Evolutionary conservation across 2,329 filamentous ascomycete species (phyloP).

Genomic region (Sporothrix pseudoabietina): DNA sequence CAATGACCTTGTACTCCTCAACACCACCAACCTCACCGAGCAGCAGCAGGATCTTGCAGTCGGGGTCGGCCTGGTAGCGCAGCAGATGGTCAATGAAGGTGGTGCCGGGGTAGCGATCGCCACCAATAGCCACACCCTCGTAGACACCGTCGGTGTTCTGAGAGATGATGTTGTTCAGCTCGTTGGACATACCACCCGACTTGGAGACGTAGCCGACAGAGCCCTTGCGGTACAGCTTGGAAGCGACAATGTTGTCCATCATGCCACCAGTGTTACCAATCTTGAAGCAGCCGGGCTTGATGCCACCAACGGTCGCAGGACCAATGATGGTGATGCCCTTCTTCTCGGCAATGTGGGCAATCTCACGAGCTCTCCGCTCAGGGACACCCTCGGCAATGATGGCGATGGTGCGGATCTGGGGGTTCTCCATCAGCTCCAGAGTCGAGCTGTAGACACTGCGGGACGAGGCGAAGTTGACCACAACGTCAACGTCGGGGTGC

Average conservation of each 20-base stretch:
- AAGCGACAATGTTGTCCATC: constrained; percentile 99
- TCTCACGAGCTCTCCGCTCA: constrained; percentile 97
- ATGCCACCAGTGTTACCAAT: constrained; percentile 99
- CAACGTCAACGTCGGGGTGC: constrained; percentile 94
- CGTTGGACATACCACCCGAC: constrained; percentile 99
- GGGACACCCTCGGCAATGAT: constrained; percentile 99
- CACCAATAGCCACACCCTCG: constrained; percentile 98
- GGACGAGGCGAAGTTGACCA: constrained; percentile 99
- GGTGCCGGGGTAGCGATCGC: constrained; percentile 97
- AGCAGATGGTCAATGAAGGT: constrained; percentile 99
- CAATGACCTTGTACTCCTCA: constrained; percentile 99
- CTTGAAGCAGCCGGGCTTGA: constrained; percentile 99
- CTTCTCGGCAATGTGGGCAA: constrained; percentile 93
- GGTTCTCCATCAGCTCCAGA: constrained; percentile 96
- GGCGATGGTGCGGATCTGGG: constrained; percentile 97
- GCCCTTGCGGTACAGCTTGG: constrained; percentile 99
- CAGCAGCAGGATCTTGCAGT: constrained; percentile 95
- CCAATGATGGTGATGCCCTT: constrained; percentile 99
- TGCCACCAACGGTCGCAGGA: constrained; percentile 96
- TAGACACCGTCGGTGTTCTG: constrained; percentile 97
- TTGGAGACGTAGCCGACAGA: constrained; percentile 99
- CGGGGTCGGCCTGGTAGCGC: constrained; percentile 92
- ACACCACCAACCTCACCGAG: constrained; percentile 99
- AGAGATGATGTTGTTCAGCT: constrained; percentile 99
- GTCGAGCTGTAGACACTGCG: constrained; percentile 98